A percentile compares a stretch with the other conserved stretches of the same genome.
phyloP scores from a whole-genome alignment of 345 rosid genomes.

The Capsella bursapastoris region DNA sequence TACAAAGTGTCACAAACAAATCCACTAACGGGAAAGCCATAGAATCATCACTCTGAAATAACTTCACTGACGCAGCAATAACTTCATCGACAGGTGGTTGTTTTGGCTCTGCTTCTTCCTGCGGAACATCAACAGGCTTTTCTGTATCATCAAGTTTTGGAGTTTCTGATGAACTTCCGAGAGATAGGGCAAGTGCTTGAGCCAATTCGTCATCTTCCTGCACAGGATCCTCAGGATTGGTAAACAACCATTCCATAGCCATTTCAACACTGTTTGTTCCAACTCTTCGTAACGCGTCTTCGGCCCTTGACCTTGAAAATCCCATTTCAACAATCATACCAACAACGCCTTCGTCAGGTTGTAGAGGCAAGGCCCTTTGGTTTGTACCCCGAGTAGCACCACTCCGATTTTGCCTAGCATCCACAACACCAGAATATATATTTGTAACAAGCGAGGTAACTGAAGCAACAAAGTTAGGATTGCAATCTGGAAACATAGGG shows the following conservation, averaged over 20 bases:
- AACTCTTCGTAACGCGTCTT: conserved; percentile 87
- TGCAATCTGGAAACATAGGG: conserved; percentile 75
- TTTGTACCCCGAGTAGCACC: conserved; percentile 69
- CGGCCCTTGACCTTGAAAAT: conserved; percentile 95
- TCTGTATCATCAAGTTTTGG: conserved; percentile 73
- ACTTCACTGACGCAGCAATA: conserved; percentile 76
- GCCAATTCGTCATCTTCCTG: conserved; percentile 99
- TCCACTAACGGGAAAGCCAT: conserved; percentile 83
- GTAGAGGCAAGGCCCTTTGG: conserved; percentile 79
- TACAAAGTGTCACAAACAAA: conserved; percentile 86
- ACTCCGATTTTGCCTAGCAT: conserved; percentile 71
- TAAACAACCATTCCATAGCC: conserved; percentile 97
- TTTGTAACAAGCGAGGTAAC: conserved; percentile 78
- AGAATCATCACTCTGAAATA: conserved; percentile 75
- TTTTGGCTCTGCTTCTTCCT: conserved; percentile 59
- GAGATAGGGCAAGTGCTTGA: conserved; percentile 90
- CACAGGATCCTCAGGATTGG: conserved; percentile 86
- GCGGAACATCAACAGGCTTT: conserved; percentile 60
- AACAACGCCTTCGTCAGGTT: conserved; percentile 87
- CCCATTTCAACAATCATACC: conserved; percentile 97
- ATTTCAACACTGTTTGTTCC: conserved; percentile 96
- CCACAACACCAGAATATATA: conserved; percentile 87
- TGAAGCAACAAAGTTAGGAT: conserved; percentile 75
- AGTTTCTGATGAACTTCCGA: conserved; percentile 90
- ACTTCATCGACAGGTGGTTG: conserved; percentile 89